Evolutionary conservation across 2,329 filamentous ascomycete species (phyloP).

Genomic region (Dryadomyces quercus-mongolicae): DNA sequence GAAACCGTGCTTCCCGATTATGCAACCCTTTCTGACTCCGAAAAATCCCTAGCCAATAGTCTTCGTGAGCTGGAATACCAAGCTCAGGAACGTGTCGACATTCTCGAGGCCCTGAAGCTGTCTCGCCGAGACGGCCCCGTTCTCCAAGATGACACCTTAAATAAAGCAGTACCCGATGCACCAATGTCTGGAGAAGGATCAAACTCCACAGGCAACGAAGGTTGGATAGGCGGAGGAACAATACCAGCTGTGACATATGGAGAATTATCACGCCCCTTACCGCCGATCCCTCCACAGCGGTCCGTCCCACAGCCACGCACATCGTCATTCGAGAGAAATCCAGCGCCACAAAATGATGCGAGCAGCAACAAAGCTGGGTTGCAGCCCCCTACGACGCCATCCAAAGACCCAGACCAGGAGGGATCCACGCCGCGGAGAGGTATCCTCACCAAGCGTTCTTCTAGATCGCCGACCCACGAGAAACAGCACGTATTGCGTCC

Average conservation of each 20-base stretch:
- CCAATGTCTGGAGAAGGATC: not conserved
- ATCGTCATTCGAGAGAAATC: conserved; percentile 36
- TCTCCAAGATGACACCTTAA: conserved; percentile 1
- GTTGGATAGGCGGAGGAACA: conserved; percentile 69
- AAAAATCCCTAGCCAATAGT: conserved; percentile 70
- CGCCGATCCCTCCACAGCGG: conserved; percentile 31
- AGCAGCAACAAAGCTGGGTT: not conserved
- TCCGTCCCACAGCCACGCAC: conserved; percentile 33
- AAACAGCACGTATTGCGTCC: conserved; percentile 47
- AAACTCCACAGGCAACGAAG: conserved; percentile 20
- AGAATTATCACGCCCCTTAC: conserved; percentile 60
- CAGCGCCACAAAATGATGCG: conserved; percentile 21
- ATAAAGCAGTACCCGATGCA: not conserved
- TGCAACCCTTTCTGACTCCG: conserved; percentile 54
- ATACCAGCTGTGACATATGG: conserved; percentile 70
- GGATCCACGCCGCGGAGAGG: not conserved
- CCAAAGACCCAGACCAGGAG: not conserved
- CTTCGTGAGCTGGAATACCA: conserved; percentile 75
- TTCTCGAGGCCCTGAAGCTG: conserved; percentile 68
- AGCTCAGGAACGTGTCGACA: conserved; percentile 84
- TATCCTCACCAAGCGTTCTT: conserved; percentile 6
- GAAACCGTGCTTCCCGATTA: conserved; percentile 30
- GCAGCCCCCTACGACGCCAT: not conserved
- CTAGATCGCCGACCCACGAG: conserved; percentile 43
- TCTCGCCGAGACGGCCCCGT: conserved; percentile 36